Evolutionary conservation across 345 rosid species (phyloP).

Genomic region (Hibiscus tridactylites): DNA sequence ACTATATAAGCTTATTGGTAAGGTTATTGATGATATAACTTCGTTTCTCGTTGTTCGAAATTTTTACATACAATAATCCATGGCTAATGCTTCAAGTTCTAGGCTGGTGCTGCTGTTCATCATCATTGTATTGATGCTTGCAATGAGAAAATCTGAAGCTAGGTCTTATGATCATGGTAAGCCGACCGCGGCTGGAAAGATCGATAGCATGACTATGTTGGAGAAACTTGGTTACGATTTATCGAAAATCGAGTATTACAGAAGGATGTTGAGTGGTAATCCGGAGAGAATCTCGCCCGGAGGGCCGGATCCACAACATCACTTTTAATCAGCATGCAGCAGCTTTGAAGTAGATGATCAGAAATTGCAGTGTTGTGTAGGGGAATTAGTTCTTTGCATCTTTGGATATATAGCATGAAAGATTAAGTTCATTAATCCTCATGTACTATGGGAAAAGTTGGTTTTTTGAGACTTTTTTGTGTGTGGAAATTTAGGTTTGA

Average conservation of each 20-base stretch:
- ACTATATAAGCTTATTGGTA: background rate
- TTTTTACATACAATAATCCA: background rate
- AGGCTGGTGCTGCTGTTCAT: background rate
- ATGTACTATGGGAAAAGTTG: background rate
- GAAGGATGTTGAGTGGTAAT: slow-evolving; percentile 14
- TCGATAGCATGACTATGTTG: background rate
- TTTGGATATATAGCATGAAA: background rate
- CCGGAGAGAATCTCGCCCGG: slow-evolving; percentile 24
- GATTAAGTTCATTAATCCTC: background rate
- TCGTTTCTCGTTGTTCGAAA: background rate
- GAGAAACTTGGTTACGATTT: slow-evolving; percentile 17
- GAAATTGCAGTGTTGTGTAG: background rate
- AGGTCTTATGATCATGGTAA: background rate
- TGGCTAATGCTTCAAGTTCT: slow-evolving; percentile 10
- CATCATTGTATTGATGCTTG: slow-evolving; percentile 8
- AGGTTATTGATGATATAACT: background rate
- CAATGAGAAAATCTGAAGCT: slow-evolving; percentile 7
- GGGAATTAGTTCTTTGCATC: background rate
- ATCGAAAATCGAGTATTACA: background rate
- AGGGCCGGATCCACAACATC: slow-evolving; percentile 44
- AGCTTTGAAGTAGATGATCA: background rate
- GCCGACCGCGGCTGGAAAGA: background rate
- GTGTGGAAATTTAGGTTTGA: too few relatives aligned
- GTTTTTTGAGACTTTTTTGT: too few relatives aligned
- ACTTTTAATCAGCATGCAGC: slow-evolving; percentile 6